Evolutionary conservation across 2,329 filamentous ascomycete species (phyloP).

Genomic region (Colletotrichum spaethianum): DNA sequence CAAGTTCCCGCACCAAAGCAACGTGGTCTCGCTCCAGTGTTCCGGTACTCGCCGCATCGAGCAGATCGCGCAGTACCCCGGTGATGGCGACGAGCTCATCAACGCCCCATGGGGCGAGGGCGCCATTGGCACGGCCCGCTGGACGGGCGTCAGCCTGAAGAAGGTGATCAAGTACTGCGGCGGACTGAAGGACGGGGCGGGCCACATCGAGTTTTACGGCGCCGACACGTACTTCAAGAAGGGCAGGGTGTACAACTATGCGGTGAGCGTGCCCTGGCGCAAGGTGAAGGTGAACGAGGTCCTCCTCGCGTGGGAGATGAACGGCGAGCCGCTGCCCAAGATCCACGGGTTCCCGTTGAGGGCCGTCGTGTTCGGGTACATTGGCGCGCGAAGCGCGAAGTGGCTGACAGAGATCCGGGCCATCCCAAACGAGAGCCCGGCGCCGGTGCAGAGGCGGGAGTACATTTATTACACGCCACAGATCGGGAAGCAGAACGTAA

Average conservation of each 20-base stretch:
- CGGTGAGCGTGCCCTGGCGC: constrained; percentile 75
- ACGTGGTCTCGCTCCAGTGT: constrained; percentile 75
- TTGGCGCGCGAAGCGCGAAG: constrained; percentile 75
- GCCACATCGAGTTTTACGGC: constrained; percentile 78
- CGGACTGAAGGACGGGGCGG: constrained; percentile 66
- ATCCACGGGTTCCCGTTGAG: constrained; percentile 78
- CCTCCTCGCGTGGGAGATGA: constrained; percentile 80
- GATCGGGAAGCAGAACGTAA: constrained; percentile 76
- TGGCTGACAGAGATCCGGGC: constrained; percentile 75
- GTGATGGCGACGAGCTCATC: constrained; percentile 75
- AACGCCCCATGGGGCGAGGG: constrained; percentile 74
- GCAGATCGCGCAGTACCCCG: constrained; percentile 75
- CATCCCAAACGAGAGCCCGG: constrained; percentile 67
- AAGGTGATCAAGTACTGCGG: constrained; percentile 80
- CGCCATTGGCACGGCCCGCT: constrained; percentile 76
- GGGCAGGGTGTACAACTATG: constrained; percentile 75
- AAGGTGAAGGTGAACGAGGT: constrained; percentile 79
- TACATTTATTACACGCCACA: constrained; percentile 80
- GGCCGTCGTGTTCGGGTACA: constrained; percentile 75
- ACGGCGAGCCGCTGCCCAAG: constrained; percentile 72
- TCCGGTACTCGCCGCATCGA: constrained; percentile 78
- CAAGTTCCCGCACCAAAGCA: constrained; percentile 74
- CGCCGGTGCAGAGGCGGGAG: constrained; percentile 75
- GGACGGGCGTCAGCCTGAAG: constrained; percentile 75
- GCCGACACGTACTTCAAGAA: constrained; percentile 83